phyloP scores from a whole-genome alignment of 192 early-diverging fungal species.

The Backusella circina region DNA sequence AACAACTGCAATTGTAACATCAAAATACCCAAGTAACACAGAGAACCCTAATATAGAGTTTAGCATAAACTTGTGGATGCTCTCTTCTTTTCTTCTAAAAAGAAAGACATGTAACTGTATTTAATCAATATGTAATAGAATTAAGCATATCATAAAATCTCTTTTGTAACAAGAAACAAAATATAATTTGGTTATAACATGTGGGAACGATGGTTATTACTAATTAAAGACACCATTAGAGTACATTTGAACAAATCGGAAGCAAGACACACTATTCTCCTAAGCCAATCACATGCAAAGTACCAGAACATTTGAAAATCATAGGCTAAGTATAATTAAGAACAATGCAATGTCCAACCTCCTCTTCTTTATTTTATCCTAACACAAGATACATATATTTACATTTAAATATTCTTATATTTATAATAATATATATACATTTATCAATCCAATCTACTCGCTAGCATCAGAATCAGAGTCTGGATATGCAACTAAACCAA shows the following conservation, averaged over 20 bases:
- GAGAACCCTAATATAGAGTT: neutral
- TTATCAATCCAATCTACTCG: neutral
- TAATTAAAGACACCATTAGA: neutral
- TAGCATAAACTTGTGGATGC: neutral
- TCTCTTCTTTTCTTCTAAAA: neutral
- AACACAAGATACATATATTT: neutral
- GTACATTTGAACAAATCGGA: neutral
- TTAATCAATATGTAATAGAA: neutral
- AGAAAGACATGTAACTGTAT: neutral
- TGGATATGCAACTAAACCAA: neutral
- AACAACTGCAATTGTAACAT: neutral
- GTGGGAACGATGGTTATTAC: neutral
- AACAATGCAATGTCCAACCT: neutral
- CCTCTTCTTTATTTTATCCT: neutral
- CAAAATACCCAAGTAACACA: neutral
- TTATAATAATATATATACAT: neutral
- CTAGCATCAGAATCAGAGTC: constrained; percentile 8
- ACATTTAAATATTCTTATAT: neutral
- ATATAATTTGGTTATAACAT: neutral
- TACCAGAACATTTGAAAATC: neutral
- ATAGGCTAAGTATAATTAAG: neutral
- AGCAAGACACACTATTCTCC: neutral
- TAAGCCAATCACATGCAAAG: neutral
- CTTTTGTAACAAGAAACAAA: neutral
- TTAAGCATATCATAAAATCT: neutral